phyloP scores from a whole-genome alignment of 371 early-diverging fungal species.

The Mortierella sp. region DNA sequence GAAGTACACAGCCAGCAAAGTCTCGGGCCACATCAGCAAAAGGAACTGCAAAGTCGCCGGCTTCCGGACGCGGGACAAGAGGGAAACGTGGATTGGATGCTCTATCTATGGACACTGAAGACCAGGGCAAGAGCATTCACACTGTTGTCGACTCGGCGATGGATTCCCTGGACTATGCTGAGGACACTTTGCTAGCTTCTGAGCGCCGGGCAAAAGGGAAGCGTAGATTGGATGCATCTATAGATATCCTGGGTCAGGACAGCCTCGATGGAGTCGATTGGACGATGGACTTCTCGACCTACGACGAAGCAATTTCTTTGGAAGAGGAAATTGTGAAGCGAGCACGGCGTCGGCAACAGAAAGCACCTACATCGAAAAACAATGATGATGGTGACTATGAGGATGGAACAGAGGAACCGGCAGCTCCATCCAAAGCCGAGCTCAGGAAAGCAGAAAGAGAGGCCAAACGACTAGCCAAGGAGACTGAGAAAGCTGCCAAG shows the following conservation, averaged over 20 bases:
- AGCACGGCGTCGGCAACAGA: slow-evolving; percentile 7
- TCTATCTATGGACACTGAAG: too few relatives aligned
- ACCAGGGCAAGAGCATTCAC: too few relatives aligned
- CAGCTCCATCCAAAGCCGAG: not conserved
- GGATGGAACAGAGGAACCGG: not conserved
- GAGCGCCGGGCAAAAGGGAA: too few relatives aligned
- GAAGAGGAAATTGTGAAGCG: slow-evolving; percentile 20
- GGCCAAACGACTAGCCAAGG: slow-evolving; percentile 5
- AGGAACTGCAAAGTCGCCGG: not conserved
- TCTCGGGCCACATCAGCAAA: slow-evolving; percentile 7
- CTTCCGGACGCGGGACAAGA: not conserved
- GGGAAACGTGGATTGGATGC: not conserved
- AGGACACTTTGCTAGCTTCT: too few relatives aligned
- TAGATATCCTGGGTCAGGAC: slow-evolving; percentile 7
- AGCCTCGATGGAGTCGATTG: too few relatives aligned
- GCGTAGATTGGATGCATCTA: not conserved
- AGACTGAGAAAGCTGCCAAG: slow-evolving; percentile 11
- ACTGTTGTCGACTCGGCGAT: too few relatives aligned
- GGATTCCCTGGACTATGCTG: too few relatives aligned
- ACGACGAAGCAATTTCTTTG: not conserved
- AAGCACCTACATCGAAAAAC: not conserved
- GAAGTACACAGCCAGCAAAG: too few relatives aligned
- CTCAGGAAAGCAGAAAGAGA: slow-evolving; percentile 12
- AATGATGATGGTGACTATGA: not conserved
- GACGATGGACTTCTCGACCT: too few relatives aligned